phyloP scores from a whole-genome alignment of 2,329 filamentous ascomycete genomes.

The Exophiala dermatitidis region DNA sequence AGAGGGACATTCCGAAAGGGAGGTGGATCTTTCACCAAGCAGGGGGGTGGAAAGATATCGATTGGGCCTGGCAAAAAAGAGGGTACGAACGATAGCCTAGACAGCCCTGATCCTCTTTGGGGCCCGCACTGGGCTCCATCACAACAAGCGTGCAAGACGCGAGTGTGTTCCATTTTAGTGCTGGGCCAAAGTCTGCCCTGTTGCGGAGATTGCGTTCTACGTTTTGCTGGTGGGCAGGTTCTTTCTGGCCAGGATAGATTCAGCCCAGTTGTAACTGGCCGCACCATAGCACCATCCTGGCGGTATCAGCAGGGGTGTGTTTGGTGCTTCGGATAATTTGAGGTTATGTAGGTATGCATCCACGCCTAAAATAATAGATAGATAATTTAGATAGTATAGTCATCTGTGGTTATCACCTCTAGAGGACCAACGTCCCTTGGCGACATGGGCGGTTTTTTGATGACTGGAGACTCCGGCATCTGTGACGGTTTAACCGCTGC shows the following conservation, averaged over 20 bases:
- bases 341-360: too few relatives aligned
- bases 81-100: background rate
- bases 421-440: too few relatives aligned
- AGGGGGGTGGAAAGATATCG: background rate
- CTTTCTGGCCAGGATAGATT: background rate
- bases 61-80: background rate
- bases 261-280: too few relatives aligned
- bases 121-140: background rate
- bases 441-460: too few relatives aligned
- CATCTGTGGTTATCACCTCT: too few relatives aligned
- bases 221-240: slow-evolving; percentile 5
- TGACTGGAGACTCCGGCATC: too few relatives aligned
- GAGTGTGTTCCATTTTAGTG: background rate
- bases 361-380: too few relatives aligned
- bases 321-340: background rate
- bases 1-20: slow-evolving; percentile 2
- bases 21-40: background rate
- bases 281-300: too few relatives aligned
- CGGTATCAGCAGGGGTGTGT: background rate
- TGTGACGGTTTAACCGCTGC: too few relatives aligned
- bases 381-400: too few relatives aligned
- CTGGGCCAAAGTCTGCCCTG: background rate
- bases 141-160: background rate
- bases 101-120: background rate
- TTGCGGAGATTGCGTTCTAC: slow-evolving; percentile 4